These are phyloP conservation scores for Starmerella floris DNA, from an alignment of 805 yeast genomes.

Conservation along the genomic window DNA sequence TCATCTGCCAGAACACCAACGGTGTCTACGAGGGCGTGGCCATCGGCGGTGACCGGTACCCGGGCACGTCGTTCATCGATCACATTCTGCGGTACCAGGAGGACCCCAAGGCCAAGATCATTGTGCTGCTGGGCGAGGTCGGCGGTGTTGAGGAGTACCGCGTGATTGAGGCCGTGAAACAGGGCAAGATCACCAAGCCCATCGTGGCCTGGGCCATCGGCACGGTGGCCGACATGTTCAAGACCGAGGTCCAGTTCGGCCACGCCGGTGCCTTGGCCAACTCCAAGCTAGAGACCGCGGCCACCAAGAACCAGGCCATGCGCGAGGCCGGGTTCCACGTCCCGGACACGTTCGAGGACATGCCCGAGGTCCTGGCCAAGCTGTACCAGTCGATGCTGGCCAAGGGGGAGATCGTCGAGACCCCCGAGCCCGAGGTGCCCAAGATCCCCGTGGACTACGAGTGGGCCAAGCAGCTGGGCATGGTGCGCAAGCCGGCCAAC, in stretches of 20 bases:
- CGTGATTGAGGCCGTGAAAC: slow-evolving; percentile 53
- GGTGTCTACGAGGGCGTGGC: slow-evolving; percentile 48
- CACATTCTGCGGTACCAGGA: slow-evolving; percentile 51
- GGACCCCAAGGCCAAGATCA: slow-evolving; percentile 53
- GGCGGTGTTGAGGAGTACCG: slow-evolving; percentile 66
- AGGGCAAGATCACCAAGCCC: slow-evolving; percentile 51
- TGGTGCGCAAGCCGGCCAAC: slow-evolving; percentile 37
- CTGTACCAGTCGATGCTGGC: slow-evolving; percentile 68
- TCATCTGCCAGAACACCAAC: slow-evolving; percentile 34
- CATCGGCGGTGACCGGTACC: slow-evolving; percentile 64
- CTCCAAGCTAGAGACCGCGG: slow-evolving; percentile 57
- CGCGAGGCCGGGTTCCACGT: slow-evolving; percentile 88
- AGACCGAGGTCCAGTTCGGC: slow-evolving; percentile 48
- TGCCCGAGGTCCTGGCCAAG: slow-evolving; percentile 30
- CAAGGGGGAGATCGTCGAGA: slow-evolving; percentile 30
- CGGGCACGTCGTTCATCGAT: slow-evolving; percentile 58
- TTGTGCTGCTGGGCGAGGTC: slow-evolving; percentile 53
- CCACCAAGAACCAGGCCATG: slow-evolving; percentile 57
- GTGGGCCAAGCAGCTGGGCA: slow-evolving; percentile 38
- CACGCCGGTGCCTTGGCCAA: slow-evolving; percentile 63
- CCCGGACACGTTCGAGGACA: slow-evolving; percentile 55
- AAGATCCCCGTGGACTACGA: slow-evolving; percentile 37
- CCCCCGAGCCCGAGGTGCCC: slow-evolving; percentile 35
- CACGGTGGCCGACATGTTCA: slow-evolving; percentile 57
- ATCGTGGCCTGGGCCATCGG: slow-evolving; percentile 64